phyloP scores from a whole-genome alignment of 805 yeast genomes.

The Suhomyces faveliae region DNA sequence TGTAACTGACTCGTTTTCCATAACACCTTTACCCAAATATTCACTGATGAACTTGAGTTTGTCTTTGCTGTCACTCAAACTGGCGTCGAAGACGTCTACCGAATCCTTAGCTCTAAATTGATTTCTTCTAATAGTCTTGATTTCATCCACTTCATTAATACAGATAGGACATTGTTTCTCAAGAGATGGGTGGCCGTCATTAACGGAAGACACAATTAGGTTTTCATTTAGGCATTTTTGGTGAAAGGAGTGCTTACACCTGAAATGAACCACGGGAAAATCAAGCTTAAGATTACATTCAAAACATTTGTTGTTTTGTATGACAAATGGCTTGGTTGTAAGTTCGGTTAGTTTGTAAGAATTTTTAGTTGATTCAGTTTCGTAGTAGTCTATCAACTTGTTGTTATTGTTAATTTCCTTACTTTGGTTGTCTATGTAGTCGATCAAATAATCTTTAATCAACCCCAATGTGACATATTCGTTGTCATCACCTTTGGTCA shows the following conservation, averaged over 20 bases:
- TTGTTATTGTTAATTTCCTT: conserved; percentile 67
- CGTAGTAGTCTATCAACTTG: conserved; percentile 65
- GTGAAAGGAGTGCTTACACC: conserved; percentile 85
- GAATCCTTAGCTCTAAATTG: conserved; percentile 65
- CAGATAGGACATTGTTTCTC: conserved; percentile 69
- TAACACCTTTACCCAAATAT: conserved; percentile 84
- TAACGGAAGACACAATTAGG: conserved; percentile 13
- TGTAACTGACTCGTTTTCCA: conserved; percentile 45
- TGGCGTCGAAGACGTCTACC: conserved; percentile 58
- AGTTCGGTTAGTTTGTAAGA: conserved; percentile 53
- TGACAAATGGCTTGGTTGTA: conserved; percentile 44
- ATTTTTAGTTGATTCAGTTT: conserved; percentile 59
- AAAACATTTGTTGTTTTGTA: conserved; percentile 64
- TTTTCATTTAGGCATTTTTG: conserved; percentile 68
- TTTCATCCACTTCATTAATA: conserved; percentile 64
- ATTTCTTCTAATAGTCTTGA: conserved; percentile 54
- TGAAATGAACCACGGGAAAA: conserved; percentile 78
- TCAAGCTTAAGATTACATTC: conserved; percentile 66
- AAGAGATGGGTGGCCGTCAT: conserved; percentile 4
- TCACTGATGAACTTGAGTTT: conserved; percentile 75
- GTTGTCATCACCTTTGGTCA: conserved; percentile 46
- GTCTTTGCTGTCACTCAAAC: conserved; percentile 54
- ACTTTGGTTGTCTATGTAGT: conserved; percentile 56
- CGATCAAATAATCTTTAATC: conserved; percentile 65
- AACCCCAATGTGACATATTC: conserved; percentile 69